Percentiles rank a stretch among this genome's conserved stretches.
Conservation (phyloP, 345 rosid genomes). For the Pelargonium nanum region DNA sequence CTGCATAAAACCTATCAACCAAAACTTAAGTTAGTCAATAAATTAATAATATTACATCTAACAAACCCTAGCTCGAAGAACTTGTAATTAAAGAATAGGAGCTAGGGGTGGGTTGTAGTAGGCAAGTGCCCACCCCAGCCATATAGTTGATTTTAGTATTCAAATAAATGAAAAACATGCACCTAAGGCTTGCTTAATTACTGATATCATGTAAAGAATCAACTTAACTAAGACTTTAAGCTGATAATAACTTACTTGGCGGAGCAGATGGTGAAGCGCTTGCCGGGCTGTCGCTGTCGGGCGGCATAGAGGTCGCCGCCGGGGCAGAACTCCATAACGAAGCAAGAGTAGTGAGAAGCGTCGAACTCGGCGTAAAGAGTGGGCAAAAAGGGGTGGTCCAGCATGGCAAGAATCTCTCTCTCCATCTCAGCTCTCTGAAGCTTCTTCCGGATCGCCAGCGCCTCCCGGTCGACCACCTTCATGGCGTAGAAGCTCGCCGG, state of each 20-base stretch:
- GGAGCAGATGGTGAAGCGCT: conserved; percentile 55
- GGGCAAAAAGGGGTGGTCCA: conserved; percentile 87
- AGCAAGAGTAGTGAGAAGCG: conserved; percentile 86
- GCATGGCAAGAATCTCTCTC: conserved; percentile 74
- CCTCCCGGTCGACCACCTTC: conserved; percentile 92
- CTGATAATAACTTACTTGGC: conserved; percentile 42
- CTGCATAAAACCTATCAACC: conserved; percentile 67
- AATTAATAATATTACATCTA: too few relatives aligned
- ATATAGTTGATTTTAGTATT: too few relatives aligned
- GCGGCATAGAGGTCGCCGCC: conserved; percentile 83
- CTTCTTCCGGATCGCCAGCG: conserved; percentile 78
- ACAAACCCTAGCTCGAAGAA: too few relatives aligned
- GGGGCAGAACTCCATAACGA: conserved; percentile 87
- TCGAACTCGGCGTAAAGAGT: conserved; percentile 82
- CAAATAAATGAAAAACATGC: too few relatives aligned
- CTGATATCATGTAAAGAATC: too few relatives aligned
- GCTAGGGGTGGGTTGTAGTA: too few relatives aligned
- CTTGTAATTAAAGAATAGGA: too few relatives aligned
- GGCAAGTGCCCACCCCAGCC: too few relatives aligned
- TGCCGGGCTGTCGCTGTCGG: conserved; percentile 62
- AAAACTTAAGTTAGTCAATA: too few relatives aligned
- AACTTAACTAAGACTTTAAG: background rate
- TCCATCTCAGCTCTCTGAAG: conserved; percentile 82
- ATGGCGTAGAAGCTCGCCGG: conserved; percentile 62
- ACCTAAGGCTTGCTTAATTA: too few relatives aligned